A percentile compares a stretch with the other conserved stretches of the same genome.
These are phyloP conservation scores for Withania somnifera DNA, from an alignment of 305 asterid species.

Conservation along the genomic window DNA sequence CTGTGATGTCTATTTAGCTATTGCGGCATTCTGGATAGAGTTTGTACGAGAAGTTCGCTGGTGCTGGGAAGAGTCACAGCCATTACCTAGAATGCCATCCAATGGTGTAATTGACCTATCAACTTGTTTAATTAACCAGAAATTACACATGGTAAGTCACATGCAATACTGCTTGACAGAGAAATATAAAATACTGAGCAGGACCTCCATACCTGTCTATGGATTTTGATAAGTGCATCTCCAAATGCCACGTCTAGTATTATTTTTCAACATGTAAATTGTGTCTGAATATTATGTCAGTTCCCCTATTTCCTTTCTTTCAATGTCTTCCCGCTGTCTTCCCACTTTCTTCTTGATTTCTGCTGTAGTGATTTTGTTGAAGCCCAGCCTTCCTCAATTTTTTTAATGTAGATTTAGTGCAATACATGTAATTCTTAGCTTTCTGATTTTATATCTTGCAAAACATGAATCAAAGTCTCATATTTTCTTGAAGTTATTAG, in stretches of 20 bases:
- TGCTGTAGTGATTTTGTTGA: neutral
- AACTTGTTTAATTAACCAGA: conserved; percentile 85
- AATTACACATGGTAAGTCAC: conserved; percentile 81
- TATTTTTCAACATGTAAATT: neutral
- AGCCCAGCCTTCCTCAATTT: neutral
- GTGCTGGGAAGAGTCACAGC: conserved; percentile 99
- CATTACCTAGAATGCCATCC: conserved; percentile 74
- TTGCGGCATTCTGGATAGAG: conserved; percentile 97
- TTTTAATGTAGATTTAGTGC: neutral
- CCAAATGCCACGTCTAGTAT: neutral
- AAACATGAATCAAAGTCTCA: neutral
- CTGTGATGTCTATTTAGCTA: conserved; percentile 43
- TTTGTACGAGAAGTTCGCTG: conserved; percentile 92
- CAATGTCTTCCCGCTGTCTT: neutral
- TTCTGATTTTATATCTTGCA: neutral
- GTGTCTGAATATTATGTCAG: neutral
- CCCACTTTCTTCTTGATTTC: neutral
- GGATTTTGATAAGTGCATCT: neutral
- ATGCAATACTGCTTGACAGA: neutral
- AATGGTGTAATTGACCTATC: conserved; percentile 70
- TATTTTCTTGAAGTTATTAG: neutral
- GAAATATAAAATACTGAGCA: neutral
- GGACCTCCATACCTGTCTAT: neutral
- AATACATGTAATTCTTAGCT: neutral
- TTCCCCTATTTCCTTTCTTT: neutral